Evolutionary conservation across 2,329 filamentous ascomycete genomes (phyloP).

Genomic region (Ophiostoma sp.): DNA sequence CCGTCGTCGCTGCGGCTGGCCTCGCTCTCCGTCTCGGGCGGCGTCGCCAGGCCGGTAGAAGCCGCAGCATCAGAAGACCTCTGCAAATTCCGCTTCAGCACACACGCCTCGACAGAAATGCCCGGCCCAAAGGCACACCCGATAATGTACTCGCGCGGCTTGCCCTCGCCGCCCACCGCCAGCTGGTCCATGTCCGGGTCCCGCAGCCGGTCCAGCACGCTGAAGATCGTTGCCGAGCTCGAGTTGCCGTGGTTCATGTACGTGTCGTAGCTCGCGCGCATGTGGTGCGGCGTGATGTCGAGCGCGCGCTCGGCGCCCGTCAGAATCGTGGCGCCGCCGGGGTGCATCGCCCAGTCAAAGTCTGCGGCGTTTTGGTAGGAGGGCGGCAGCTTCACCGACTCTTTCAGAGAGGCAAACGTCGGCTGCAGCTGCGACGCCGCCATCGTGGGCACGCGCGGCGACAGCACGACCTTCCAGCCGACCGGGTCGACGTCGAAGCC

Average conservation of each 20-base stretch:
- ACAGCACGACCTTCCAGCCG: slow-evolving; percentile 63
- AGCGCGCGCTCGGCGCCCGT: slow-evolving; percentile 57
- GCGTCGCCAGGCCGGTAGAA: slow-evolving; percentile 42
- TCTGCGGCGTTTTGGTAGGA: slow-evolving; percentile 46
- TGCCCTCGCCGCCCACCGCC: slow-evolving; percentile 45
- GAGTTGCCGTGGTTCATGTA: slow-evolving; percentile 66
- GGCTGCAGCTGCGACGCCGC: slow-evolving; percentile 48
- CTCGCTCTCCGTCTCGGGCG: slow-evolving; percentile 52
- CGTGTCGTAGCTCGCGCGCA: slow-evolving; percentile 64
- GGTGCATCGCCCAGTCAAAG: slow-evolving; percentile 71
- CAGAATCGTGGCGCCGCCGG: slow-evolving; percentile 62
- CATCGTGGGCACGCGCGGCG: slow-evolving; percentile 55
- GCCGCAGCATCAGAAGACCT: not conserved
- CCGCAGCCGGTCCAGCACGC: slow-evolving; percentile 58
- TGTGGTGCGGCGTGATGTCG: slow-evolving; percentile 55
- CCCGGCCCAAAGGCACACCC: slow-evolving; percentile 67
- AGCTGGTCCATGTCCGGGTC: slow-evolving; percentile 55
- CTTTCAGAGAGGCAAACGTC: slow-evolving; percentile 48
- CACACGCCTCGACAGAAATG: slow-evolving; percentile 62
- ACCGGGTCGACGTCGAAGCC: slow-evolving; percentile 59
- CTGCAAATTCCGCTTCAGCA: slow-evolving; percentile 50
- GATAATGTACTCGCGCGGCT: slow-evolving; percentile 53
- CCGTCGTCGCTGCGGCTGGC: slow-evolving; percentile 40
- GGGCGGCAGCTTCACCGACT: slow-evolving; percentile 39
- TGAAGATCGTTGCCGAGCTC: slow-evolving; percentile 64